Evolutionary conservation across 345 rosid species (phyloP).

Genomic region (Acer yangbiense): DNA sequence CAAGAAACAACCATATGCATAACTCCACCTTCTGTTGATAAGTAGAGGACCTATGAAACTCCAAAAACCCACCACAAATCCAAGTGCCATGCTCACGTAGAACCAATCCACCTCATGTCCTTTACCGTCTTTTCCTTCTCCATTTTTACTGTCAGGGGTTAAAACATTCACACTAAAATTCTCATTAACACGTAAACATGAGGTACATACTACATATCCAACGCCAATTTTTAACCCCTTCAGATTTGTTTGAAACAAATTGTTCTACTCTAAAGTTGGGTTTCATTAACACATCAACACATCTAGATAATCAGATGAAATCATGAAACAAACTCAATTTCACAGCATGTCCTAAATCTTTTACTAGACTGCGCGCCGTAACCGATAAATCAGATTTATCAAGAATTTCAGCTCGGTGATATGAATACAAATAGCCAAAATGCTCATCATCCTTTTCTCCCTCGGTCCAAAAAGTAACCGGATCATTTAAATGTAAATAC

Average conservation of each 20-base stretch:
- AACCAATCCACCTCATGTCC: background rate
- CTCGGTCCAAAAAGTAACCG: background rate
- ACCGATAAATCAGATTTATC: background rate
- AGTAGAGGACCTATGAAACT: background rate
- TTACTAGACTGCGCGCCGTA: background rate
- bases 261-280: no score
- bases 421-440: background rate
- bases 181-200: no score
- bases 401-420: background rate
- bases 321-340: background rate
- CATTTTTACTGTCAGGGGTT: background rate
- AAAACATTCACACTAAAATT: background rate
- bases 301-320: background rate
- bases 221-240: background rate
- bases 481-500: background rate
- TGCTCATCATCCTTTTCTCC: background rate
- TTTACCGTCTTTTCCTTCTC: background rate
- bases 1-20: background rate
- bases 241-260: background rate
- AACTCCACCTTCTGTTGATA: background rate
- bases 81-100: background rate
- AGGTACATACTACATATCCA: no score
- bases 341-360: background rate
- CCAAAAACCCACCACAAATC: conserved; percentile 5
- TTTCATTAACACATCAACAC: background rate